A percentile compares a stretch with the other conserved stretches of the same genome.
These are phyloP conservation scores for Trametes elegans DNA, from an alignment of 768 basidiomycete species.

Conservation along the genomic window DNA sequence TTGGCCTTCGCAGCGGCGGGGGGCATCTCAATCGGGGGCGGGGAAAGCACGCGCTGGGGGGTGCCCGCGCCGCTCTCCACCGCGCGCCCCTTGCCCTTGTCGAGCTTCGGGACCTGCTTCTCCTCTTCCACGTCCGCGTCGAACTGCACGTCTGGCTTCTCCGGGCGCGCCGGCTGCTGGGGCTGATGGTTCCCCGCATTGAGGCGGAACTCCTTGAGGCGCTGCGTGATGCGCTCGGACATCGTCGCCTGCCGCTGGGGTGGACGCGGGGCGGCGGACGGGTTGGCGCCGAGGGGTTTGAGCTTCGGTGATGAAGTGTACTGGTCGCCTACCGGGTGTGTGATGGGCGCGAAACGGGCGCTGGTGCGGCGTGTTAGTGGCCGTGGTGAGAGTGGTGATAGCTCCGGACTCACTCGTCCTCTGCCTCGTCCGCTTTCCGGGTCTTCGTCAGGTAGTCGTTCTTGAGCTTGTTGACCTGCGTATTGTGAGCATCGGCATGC, in stretches of 20 bases:
- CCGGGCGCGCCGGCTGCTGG: not conserved
- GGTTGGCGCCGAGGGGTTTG: constrained; percentile 49
- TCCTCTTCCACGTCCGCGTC: constrained; percentile 31
- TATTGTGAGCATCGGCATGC: not conserved
- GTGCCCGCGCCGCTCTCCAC: constrained; percentile 40
- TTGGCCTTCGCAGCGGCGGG: constrained; percentile 33
- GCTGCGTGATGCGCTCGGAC: constrained; percentile 81
- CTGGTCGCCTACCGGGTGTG: constrained; percentile 54
- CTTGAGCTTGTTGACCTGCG: constrained; percentile 61
- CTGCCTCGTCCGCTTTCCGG: constrained; percentile 85
- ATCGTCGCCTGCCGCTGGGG: constrained; percentile 74
- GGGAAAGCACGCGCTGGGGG: constrained; percentile 41
- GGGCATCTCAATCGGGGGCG: constrained; percentile 61
- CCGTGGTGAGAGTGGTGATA: constrained; percentile 10
- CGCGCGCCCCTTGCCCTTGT: constrained; percentile 81
- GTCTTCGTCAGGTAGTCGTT: constrained; percentile 75
- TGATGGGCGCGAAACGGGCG: constrained; percentile 83
- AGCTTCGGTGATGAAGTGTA: constrained; percentile 81
- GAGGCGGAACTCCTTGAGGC: constrained; percentile 77
- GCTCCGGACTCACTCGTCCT: constrained; percentile 75
- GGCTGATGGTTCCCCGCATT: constrained; percentile 33
- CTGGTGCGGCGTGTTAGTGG: constrained; percentile 38
- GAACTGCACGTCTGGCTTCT: constrained; percentile 27
- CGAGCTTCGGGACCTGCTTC: constrained; percentile 50
- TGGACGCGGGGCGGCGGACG: constrained; percentile 36